Evolutionary conservation across 257 asterid species (phyloP), one percentile per base, ranked within the genome.

Genomic region (Thymus mandschuricus): DNA sequence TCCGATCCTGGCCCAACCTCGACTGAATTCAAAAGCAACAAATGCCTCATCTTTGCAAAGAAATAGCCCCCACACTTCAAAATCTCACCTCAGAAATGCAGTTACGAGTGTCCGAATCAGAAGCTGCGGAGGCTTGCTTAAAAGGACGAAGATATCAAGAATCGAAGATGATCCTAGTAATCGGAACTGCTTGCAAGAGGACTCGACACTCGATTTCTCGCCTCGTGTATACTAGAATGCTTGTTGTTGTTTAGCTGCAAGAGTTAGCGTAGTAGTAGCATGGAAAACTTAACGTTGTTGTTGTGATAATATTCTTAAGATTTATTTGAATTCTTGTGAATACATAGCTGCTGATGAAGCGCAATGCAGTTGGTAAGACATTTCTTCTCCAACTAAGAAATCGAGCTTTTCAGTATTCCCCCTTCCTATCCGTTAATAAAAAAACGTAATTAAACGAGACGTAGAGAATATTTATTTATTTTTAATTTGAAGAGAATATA

Each of bases 21-120:
- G 35, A 29, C 89, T 9, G 95, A 88, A 56, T 58, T 75, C 77
- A 91, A 86, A 77, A 75, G 83, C 84, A 92, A 87, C 82, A 89
- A 72, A 79, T 92, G 99, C 87, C 86, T 95, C 81, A 88, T 92
- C 81, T 83, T 95, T 29, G 78, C 84, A 3, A 88, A 83, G 83
- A 85, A 83, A 83, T 86, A 72, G 74, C 41, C 3, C 41, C 6
- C 5, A 3, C 41, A 38, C 41, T 38, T 38, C n/a, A 38, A 7
- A 63, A 12, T 38, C 34, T 41, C 43, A 13, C 62, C 59, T 62
- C n/a, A 35, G 65, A 15, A 11, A 30, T 12, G 6, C 43, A 58
- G 64, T 49, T 65, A 8, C 52, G 21, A 74, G 56, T 13, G 40
- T 66, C 57, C 30, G 68, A 15, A 40, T 35, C 41, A 35, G 21